Evolutionary conservation across 192 early-diverging fungal genomes (phyloP), one percentile per base, ranked within the genome.

Genomic region (Cladochytrium replicatum): DNA sequence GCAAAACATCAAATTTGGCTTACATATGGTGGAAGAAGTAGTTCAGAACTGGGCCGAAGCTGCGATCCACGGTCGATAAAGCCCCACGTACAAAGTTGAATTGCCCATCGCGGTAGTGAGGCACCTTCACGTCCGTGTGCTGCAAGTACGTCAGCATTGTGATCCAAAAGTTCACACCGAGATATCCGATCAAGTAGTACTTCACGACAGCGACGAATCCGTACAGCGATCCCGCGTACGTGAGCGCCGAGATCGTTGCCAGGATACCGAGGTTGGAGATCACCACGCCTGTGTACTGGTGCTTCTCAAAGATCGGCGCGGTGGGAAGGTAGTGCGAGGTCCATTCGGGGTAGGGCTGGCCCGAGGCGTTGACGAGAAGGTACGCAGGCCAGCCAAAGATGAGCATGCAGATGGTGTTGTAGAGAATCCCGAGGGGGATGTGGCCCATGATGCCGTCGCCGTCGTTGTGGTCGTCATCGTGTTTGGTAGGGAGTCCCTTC

Each of bases 11-110:
- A n/a, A n/a, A n/a, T n/a, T 4, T 5, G 31, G 6, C 61, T 54
- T 26, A 63, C 61, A 75, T 72, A 52, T 64, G 74, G 60, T 78
- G 72, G 67, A 66, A 62, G 66, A 87, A 86, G 54, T 77, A 60
- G 61, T 97, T 84, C 56, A 97, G 72, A 58, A 92, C 60, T n/a
- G n/a, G n/a, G 34, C 93, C 91, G 54, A 78, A 93, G 50, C 83
- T 83, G 39, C 91, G 87, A 60, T 97, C 93, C 19, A 97, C 79
- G 32, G 89, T 87, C 58, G 77, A 81, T 34, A 91, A 69, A 2
- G 94, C 94, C 46, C 94, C 94, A 48, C 85, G 85, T 52, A 93
- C 64, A 73, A 95, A 97, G 76, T 83, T 82, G 88, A 88, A 97
- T 57, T 74, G 73, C 8, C 57, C 59, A 55, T 85, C 87, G 49